phyloP scores from a whole-genome alignment of 78 protist genomes.

The Capsaspora owczarzaki region DNA sequence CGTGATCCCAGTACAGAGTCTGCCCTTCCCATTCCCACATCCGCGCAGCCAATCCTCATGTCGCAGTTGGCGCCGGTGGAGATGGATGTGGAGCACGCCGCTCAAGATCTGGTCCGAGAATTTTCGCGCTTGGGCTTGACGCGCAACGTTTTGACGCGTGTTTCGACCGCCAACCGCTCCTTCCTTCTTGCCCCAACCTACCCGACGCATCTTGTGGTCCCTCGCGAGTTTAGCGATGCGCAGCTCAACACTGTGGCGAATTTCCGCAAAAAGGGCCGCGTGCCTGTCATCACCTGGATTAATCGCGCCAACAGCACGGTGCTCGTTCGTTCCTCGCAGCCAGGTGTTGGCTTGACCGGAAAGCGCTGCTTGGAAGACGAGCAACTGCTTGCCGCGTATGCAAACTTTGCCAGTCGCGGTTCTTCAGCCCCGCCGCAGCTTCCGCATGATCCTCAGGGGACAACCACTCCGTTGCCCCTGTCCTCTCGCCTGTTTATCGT shows the following conservation, averaged over 20 bases:
- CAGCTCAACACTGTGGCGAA: background rate
- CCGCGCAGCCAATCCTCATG: too few relatives aligned
- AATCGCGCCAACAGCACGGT: background rate
- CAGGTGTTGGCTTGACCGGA: slow-evolving; percentile 9
- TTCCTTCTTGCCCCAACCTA: background rate
- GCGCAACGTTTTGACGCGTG: too few relatives aligned
- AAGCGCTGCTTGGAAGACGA: slow-evolving; percentile 21
- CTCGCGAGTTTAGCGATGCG: background rate
- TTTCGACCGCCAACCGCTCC: background rate
- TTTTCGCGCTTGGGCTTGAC: too few relatives aligned
- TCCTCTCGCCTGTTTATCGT: too few relatives aligned
- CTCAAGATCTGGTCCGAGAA: too few relatives aligned
- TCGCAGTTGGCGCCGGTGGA: too few relatives aligned
- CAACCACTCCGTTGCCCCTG: background rate
- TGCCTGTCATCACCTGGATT: slow-evolving; percentile 6
- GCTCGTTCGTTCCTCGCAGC: slow-evolving; percentile 10
- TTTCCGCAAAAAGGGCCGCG: slow-evolving; percentile 5
- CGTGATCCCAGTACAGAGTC: too few relatives aligned
- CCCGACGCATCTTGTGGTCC: background rate
- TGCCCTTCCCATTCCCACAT: too few relatives aligned
- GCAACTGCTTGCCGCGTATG: background rate
- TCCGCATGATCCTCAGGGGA: background rate
- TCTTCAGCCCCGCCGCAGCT: too few relatives aligned
- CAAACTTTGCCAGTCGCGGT: slow-evolving; percentile 4
- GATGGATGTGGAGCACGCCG: too few relatives aligned